Conservation (phyloP, 2,329 filamentous ascomycete genomes). For the Cercospora nicotianae region DNA sequence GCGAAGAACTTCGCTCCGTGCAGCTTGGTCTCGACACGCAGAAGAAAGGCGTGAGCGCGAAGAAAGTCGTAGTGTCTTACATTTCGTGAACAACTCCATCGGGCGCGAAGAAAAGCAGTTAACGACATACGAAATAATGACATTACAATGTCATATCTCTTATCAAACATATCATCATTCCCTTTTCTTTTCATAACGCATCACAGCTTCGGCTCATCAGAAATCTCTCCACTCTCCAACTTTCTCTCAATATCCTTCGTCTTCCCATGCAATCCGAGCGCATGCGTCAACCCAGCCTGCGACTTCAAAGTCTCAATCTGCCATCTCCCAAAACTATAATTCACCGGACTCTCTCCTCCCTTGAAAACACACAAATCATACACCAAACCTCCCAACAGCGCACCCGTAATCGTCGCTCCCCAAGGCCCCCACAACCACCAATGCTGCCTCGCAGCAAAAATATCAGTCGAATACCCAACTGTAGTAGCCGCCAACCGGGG, state of each 20-base stretch:
- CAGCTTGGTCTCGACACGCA: constrained; percentile 41
- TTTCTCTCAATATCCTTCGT: constrained; percentile 22
- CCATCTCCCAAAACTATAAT: constrained; percentile 44
- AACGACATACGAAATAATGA: neutral
- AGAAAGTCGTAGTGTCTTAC: constrained; percentile 40
- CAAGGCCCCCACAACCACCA: constrained; percentile 53
- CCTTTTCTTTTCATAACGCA: neutral
- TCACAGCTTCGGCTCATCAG: constrained; percentile 18
- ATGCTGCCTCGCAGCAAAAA: constrained; percentile 38
- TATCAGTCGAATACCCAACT: constrained; percentile 46
- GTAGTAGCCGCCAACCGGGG: constrained; percentile 50
- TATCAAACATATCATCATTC: neutral
- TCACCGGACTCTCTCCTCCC: constrained; percentile 53
- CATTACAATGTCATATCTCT: neutral
- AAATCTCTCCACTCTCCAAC: constrained; percentile 22
- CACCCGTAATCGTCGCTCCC: constrained; percentile 44
- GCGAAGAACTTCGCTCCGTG: constrained; percentile 41
- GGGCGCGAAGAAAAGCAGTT: neutral
- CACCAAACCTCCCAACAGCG: constrained; percentile 47
- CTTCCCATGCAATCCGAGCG: constrained; percentile 22
- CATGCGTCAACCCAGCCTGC: constrained; percentile 24
- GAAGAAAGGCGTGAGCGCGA: constrained; percentile 43
- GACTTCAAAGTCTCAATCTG: constrained; percentile 27
- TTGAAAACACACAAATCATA: constrained; percentile 56
- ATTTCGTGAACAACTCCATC: constrained; percentile 15